Evolutionary conservation across 352 stramenopile species (phyloP), one percentile per base, ranked within the genome.

Genomic region (Phytophthora agathidicida): DNA sequence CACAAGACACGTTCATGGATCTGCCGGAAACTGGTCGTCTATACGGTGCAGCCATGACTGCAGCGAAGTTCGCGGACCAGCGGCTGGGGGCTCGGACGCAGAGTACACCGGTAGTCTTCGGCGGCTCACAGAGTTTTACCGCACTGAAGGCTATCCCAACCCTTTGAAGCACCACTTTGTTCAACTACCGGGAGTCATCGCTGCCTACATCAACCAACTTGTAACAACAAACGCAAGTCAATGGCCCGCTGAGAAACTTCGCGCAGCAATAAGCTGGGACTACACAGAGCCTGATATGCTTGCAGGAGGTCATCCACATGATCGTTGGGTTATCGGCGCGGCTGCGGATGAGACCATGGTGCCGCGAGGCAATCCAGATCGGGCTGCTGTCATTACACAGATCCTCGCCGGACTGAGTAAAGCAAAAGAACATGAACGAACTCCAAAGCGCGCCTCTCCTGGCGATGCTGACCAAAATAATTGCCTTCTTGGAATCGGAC

Each of bases 21-120:
- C 53, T 74, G 0, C 14, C 35, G 1, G 17, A 16, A 28, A 51
- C 44, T 3, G 65, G 43, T 42, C 44, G 50, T 1, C 52, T 68
- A 1, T 72, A 71, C 44, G 37, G 47, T 0, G 62, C 63, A 16
- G 63, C 58, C 19, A 11, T 70, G 0, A 45, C 63, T 2, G 53
- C 58, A n/a, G 9, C 54, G 0, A 41, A 55, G 20, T 38, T 65
- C 20, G 62, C 62, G 0, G 58, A 73, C 24, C 32, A 65, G 30
- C 48, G 67, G 3, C 53, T 72, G 14, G 61, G 69, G 39, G 7
- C 28, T 7, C 33, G 62, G 3, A 68, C 57, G 2, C 24, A 0
- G 49, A 76, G 36, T 76, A 70, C 39, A 41, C 17, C 4, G 30
- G 54, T 19, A 73, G 58, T n/a, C 55, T 69, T 19, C 41, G 30